These are phyloP conservation scores for Suhomyces coccinellae DNA, from an alignment of 1,139 yeast species.

Conservation along the genomic window DNA sequence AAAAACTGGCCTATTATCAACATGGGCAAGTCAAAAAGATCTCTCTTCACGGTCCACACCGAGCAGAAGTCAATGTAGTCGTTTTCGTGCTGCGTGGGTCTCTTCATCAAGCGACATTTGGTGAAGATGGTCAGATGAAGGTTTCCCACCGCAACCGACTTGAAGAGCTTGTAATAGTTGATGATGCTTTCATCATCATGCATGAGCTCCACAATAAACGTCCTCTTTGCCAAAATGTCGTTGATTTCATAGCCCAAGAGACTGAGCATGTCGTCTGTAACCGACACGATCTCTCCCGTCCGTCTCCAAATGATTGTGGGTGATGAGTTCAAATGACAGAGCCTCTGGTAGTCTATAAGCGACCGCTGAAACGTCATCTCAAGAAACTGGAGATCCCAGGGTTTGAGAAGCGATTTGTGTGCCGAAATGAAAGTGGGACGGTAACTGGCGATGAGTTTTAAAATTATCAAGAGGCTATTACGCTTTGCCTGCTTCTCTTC, in stretches of 20 bases:
- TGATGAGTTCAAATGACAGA: slow-evolving; percentile 57
- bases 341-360: slow-evolving; percentile 61
- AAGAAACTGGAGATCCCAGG: slow-evolving; percentile 63
- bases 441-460: slow-evolving; percentile 68
- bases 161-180: slow-evolving; percentile 45
- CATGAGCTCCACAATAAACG: slow-evolving; percentile 53
- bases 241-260: slow-evolving; percentile 56
- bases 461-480: slow-evolving; percentile 52
- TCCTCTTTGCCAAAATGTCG: slow-evolving; percentile 51
- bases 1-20: slow-evolving; percentile 47
- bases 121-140: slow-evolving; percentile 52
- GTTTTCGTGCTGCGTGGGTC: slow-evolving; percentile 18
- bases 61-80: slow-evolving; percentile 52
- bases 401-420: slow-evolving; percentile 60
- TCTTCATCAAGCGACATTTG: slow-evolving; percentile 44
- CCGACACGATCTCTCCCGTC: slow-evolving; percentile 73
- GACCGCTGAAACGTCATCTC: slow-evolving; percentile 72
- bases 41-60: slow-evolving; percentile 74
- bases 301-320: slow-evolving; percentile 80
- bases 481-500: slow-evolving; percentile 38
- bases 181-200: slow-evolving; percentile 49
- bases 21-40: slow-evolving; percentile 85
- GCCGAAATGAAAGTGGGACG: slow-evolving; percentile 75
- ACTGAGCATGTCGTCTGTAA: slow-evolving; percentile 65
- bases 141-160: slow-evolving; percentile 52